Evolutionary conservation across 2,329 filamentous ascomycete species (phyloP).

Genomic region (Penicillium sp.): DNA sequence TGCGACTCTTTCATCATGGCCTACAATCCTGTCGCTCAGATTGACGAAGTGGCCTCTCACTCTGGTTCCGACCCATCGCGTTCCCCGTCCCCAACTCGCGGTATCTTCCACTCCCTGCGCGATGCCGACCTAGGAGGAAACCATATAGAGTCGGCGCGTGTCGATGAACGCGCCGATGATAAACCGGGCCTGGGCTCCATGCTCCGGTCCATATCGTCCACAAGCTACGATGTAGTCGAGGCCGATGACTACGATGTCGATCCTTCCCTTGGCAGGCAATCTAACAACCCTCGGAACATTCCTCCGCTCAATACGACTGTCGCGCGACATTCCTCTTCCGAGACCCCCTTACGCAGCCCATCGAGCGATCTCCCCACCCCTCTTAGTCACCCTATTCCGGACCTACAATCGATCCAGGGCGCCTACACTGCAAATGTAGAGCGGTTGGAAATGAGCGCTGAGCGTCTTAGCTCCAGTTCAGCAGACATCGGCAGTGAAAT

Average conservation of each 20-base stretch:
- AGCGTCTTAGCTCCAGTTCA: slow-evolving; percentile 45
- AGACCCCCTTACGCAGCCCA: slow-evolving; percentile 36
- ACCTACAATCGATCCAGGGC: slow-evolving; percentile 48
- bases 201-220: slow-evolving; percentile 36
- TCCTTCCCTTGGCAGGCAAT: slow-evolving; percentile 21
- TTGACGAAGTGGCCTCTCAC: slow-evolving; percentile 38
- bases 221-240: slow-evolving; percentile 45
- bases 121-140: slow-evolving; percentile 28
- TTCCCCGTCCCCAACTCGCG: slow-evolving; percentile 26
- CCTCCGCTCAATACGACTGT: slow-evolving; percentile 28
- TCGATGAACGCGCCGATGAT: slow-evolving; percentile 23
- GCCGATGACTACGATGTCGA: slow-evolving; percentile 45
- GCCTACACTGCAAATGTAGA: slow-evolving; percentile 49
- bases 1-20: slow-evolving; percentile 31
- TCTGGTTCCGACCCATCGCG: slow-evolving; percentile 34
- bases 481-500: slow-evolving; percentile 44
- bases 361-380: slow-evolving; percentile 40
- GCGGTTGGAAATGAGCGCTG: slow-evolving; percentile 46
- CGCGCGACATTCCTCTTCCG: slow-evolving; percentile 25
- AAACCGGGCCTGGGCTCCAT: slow-evolving; percentile 29
- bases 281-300: slow-evolving; percentile 24
- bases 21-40: slow-evolving; percentile 42
- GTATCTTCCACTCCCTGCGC: slow-evolving; percentile 28
- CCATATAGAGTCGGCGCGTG: slow-evolving; percentile 28
- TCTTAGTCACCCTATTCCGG: slow-evolving; percentile 47